phyloP scores from a whole-genome alignment of 2,329 filamentous ascomycete genomes.

The Aspergillus ibericus region DNA sequence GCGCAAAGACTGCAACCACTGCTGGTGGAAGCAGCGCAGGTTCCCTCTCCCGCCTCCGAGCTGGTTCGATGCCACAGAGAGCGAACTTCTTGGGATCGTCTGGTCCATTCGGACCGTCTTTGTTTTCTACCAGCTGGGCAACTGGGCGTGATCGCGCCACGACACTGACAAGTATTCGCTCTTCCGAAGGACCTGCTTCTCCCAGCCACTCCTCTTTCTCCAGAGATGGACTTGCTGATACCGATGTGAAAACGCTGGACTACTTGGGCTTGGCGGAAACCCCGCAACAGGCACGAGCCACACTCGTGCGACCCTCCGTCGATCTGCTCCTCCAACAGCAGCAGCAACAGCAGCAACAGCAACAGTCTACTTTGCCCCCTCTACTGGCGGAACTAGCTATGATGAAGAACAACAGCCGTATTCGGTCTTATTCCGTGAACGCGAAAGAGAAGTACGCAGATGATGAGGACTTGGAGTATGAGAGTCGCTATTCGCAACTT shows the following conservation, averaged over 20 bases:
- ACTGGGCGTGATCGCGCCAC: slow-evolving; percentile 77
- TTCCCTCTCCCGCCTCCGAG: slow-evolving; percentile 79
- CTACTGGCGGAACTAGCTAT: slow-evolving; percentile 75
- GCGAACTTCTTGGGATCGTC: slow-evolving; percentile 64
- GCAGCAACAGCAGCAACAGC: slow-evolving; percentile 51
- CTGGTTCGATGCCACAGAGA: slow-evolving; percentile 91
- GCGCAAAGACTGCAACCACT: slow-evolving; percentile 39
- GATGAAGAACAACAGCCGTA: slow-evolving; percentile 78
- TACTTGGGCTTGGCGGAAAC: slow-evolving; percentile 95
- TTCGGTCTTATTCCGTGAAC: slow-evolving; percentile 97
- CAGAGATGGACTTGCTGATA: slow-evolving; percentile 78
- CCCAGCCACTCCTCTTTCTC: slow-evolving; percentile 85
- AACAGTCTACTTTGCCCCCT: slow-evolving; percentile 52
- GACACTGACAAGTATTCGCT: slow-evolving; percentile 86
- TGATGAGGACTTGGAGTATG: slow-evolving; percentile 76
- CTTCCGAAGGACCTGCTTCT: slow-evolving; percentile 81
- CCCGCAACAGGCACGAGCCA: slow-evolving; percentile 75
- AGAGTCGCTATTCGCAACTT: slow-evolving; percentile 57
- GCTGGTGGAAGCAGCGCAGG: slow-evolving; percentile 64
- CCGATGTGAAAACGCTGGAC: slow-evolving; percentile 88
- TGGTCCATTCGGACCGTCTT: slow-evolving; percentile 78
- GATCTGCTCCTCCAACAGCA: slow-evolving; percentile 53
- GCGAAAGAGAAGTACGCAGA: slow-evolving; percentile 97
- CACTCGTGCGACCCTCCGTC: slow-evolving; percentile 63
- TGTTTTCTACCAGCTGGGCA: slow-evolving; percentile 86